Base-by-base conservation (phyloP, 441 rosid genomes). In the Eruca vesicaria region DNA sequence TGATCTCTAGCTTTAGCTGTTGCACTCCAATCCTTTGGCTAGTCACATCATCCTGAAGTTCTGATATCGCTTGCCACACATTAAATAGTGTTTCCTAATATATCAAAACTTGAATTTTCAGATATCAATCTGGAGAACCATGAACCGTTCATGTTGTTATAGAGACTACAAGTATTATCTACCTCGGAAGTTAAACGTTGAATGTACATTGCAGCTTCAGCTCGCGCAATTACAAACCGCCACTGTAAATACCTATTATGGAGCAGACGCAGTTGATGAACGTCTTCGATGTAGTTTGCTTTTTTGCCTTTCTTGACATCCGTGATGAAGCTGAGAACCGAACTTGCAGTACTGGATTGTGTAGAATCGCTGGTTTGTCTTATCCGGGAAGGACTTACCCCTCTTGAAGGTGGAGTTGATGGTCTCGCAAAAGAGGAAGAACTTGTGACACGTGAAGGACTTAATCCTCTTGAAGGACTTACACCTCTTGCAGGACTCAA, bases 221-320 rank as follows among this genome's bases (percentile, higher is more conserved):
- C 86, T 71, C 80, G 75, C 38, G 97, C 93, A 88, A 87, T 89
- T 65, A 91, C 85, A 76, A 93, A 93, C 79, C 94, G 82, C 99
- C 99, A 96, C 77, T 96, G 99, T 82, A 91, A 73, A 79, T 75
- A 82, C 83, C 97, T 84, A 71, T 93, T 96, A 77, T 96, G 77
- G 57, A 96, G 87, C 72, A 93, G 83, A 74, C 96, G 86, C 53
- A 93, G 84, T 77, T 92, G 96, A 84, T 90, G 97, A 77, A 91
- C 98, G 82, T 93, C 97, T 81, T 92, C 99, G 35, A 96, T 82
- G 75, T 79, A 85, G 84, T 63, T 86, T 59, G 86, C 78, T 66
- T 88, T 96, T 77, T 86, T 89, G 36, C 97, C 97, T 74, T 83
- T 96, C 70, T 88, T 90, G 68, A 90, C 85, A 78, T 96, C 98